These are phyloP conservation scores for Quercus tomentella DNA, from an alignment of 331 rosid genomes.

Conservation along the genomic window DNA sequence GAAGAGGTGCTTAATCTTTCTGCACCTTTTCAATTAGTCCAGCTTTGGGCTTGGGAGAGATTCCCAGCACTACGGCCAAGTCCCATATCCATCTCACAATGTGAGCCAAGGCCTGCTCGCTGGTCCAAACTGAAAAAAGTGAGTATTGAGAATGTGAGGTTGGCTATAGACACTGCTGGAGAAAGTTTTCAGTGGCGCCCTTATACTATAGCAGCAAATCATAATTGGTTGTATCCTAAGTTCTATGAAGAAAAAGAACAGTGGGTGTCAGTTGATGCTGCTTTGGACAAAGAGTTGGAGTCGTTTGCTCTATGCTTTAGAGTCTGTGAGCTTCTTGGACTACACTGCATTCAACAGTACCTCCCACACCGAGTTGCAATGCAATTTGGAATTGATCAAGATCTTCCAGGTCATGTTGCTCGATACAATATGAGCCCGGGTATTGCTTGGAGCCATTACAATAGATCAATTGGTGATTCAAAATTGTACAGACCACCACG, in stretches of 20 bases:
- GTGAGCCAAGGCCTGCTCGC: conserved; percentile 22
- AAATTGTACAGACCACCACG: conserved; percentile 15
- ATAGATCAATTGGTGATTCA: background rate
- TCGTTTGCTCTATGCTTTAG: conserved; percentile 18
- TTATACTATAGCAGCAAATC: background rate
- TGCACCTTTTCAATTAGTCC: conserved; percentile 27
- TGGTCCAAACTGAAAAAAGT: conserved; percentile 7
- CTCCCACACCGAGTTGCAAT: conserved; percentile 24
- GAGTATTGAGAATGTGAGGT: background rate
- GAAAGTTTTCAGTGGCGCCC: conserved; percentile 25
- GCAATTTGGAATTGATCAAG: conserved; percentile 37
- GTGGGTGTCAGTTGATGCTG: background rate
- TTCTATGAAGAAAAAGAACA: background rate
- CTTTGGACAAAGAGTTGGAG: background rate
- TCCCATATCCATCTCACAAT: background rate
- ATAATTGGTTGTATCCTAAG: conserved; percentile 1
- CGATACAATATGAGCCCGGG: background rate
- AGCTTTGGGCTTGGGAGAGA: conserved; percentile 37
- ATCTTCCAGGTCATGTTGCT: conserved; percentile 7
- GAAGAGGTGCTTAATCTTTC: background rate
- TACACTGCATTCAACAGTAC: conserved; percentile 4
- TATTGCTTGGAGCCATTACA: background rate
- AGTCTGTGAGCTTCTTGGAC: conserved; percentile 17
- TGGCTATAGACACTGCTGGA: background rate
- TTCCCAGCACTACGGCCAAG: conserved; percentile 6